phyloP scores from a whole-genome alignment of 345 rosid species.

The Populus euphratica region DNA sequence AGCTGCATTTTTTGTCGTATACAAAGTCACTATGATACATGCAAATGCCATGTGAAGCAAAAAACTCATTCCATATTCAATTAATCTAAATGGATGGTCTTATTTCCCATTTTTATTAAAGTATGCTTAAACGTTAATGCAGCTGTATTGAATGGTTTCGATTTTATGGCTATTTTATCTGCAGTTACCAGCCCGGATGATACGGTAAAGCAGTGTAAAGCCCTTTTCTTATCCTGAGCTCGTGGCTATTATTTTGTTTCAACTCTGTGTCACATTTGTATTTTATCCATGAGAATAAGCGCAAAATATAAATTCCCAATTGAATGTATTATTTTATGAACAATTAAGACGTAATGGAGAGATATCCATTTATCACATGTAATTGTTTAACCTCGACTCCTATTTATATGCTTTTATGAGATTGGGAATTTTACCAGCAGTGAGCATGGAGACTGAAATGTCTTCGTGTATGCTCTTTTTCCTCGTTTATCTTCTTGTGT shows the following conservation, averaged over 20 bases:
- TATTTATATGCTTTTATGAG: no score
- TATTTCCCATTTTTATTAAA: background rate
- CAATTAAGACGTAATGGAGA: background rate
- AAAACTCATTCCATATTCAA: background rate
- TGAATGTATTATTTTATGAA: background rate
- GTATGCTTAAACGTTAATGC: background rate
- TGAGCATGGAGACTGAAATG: no score
- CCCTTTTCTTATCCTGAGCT: conserved; percentile 36
- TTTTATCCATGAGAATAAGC: background rate
- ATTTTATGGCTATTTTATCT: background rate
- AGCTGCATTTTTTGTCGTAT: no score
- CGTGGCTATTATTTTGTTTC: background rate
- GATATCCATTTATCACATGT: background rate
- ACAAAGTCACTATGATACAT: no score
- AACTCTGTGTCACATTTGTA: background rate
- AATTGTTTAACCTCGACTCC: background rate
- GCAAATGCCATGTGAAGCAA: background rate
- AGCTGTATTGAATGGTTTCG: background rate
- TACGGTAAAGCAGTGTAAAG: conserved; percentile 49
- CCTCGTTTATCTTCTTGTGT: no score
- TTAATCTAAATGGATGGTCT: background rate
- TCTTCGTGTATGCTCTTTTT: no score
- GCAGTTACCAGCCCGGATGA: conserved; percentile 82
- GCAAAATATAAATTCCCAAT: background rate
- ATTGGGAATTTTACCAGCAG: no score